Percentiles rank a stretch among this genome's conserved stretches.
Conservation (phyloP, 164 flowering plant species). For the Berberis vulgaris region DNA sequence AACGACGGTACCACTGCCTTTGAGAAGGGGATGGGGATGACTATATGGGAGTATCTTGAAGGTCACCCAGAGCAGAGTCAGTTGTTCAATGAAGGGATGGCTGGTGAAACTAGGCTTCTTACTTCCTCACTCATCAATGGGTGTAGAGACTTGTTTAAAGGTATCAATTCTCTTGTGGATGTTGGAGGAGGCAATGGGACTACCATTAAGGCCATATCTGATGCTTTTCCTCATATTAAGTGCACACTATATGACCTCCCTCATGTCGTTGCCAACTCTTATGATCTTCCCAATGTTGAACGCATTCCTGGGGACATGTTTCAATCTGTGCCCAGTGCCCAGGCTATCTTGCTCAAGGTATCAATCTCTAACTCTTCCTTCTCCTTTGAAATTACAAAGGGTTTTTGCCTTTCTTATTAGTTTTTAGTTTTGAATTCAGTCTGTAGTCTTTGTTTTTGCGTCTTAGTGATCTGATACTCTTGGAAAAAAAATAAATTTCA, state of each 20-base stretch:
- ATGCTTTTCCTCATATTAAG: slow-evolving; percentile 7
- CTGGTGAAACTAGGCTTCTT: slow-evolving; percentile 7
- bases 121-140: slow-evolving; percentile 3
- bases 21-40: slow-evolving; percentile 7
- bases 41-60: slow-evolving; percentile 6
- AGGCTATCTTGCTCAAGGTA: slow-evolving; percentile 34
- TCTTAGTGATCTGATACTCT: too few species aligned
- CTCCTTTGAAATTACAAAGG: too few species aligned
- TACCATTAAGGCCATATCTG: slow-evolving; percentile 5
- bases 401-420: neutral
- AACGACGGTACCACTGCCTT: slow-evolving; percentile 3
- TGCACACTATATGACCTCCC: slow-evolving; percentile 21
- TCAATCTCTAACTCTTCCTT: neutral
- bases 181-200: slow-evolving; percentile 17
- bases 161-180: slow-evolving; percentile 8
- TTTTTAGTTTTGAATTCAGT: neutral
- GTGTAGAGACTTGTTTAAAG: slow-evolving; percentile 3
- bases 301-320: slow-evolving; percentile 29
- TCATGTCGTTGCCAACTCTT: slow-evolving; percentile 18
- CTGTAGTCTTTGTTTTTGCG: neutral
- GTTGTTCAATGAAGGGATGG: slow-evolving; percentile 10
- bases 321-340: slow-evolving; percentile 18
- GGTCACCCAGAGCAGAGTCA: slow-evolving; percentile 4
- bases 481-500: too few species aligned
- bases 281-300: slow-evolving; percentile 6